Base-by-base conservation (phyloP, 768 basidiomycete species). In the Zangia roseola region DNA sequence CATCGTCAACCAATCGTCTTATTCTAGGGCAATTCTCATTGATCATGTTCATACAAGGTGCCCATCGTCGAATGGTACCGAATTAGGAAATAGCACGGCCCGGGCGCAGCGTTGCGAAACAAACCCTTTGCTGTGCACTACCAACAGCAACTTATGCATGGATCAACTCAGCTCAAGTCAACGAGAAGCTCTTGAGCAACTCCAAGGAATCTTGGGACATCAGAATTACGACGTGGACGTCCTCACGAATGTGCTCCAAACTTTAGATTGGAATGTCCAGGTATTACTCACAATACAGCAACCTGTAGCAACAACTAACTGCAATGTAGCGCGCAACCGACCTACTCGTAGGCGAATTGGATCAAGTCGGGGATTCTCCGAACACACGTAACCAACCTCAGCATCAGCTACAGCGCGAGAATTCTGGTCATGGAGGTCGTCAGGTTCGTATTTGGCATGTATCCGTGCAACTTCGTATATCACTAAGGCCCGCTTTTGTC, bases 251-350 rank as follows among this genome's bases (percentile, higher is more conserved):
- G 75, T 90, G 1, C 71, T 90, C 14, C 66, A 74, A 33, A 82
- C 77, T 48, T 83, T 85, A 9, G 76, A 75, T 41, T 90, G 86
- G 86, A 81, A 88, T 69, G 78, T 90, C 26, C 75, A 84, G 75
- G 86, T 84, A n/a, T n/a, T n/a, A 45, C 20, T 17, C 6, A 31
- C 14, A 5, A 30, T 31, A 6, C 17, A 34, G n/a, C 14, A 17
- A 23, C 34, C 25, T 25, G n/a, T 9, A 8, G 25, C n/a, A 26
- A 40, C n/a, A 26, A 40, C 25, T 35, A 21, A 24, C n/a, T 34
- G 24, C 4, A 38, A 20, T 13, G 13, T 13, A 53, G 52, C 37
- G 40, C 23, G 52, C 52, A 37, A 45, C 52, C 23, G 49, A 50
- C 31, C 21, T 53, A 5, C 31, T 53, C 6, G 21, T 53, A 21